phyloP scores from a whole-genome alignment of 2,329 filamentous ascomycete species.

The Arthrobotrys sinensis region DNA sequence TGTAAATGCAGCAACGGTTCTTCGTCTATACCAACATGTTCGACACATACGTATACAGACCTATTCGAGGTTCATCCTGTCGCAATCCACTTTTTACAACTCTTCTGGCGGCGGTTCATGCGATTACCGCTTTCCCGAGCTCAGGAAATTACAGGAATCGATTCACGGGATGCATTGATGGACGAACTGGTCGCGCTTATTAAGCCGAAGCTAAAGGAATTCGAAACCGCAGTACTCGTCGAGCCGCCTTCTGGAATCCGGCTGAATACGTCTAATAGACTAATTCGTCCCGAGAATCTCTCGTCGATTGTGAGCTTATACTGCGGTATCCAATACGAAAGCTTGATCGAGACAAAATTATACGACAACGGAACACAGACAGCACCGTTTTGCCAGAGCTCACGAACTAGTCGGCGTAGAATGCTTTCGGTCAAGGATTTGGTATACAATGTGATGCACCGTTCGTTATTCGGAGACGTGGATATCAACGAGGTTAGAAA shows the following conservation, averaged over 20 bases:
- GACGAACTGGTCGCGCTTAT: slow-evolving; percentile 48
- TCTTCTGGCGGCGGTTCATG: slow-evolving; percentile 46
- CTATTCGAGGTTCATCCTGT: slow-evolving; percentile 42
- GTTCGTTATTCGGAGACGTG: slow-evolving; percentile 31
- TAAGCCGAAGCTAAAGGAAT: slow-evolving; percentile 39
- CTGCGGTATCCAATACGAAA: slow-evolving; percentile 41
- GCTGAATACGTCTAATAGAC: slow-evolving; percentile 41
- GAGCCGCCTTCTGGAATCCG: slow-evolving; percentile 8
- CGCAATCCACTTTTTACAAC: slow-evolving; percentile 33
- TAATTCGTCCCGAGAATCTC: slow-evolving; percentile 39
- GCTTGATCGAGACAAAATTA: slow-evolving; percentile 33
- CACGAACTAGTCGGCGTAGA: slow-evolving; percentile 39
- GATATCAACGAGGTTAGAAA: slow-evolving; percentile 41
- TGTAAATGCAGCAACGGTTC: slow-evolving; percentile 40
- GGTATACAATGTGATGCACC: slow-evolving; percentile 51
- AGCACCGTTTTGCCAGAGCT: slow-evolving; percentile 24
- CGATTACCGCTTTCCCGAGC: slow-evolving; percentile 11
- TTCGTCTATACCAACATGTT: slow-evolving; percentile 2
- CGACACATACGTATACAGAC: slow-evolving; percentile 29
- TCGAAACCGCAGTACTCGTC: slow-evolving; percentile 30
- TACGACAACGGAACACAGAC: slow-evolving; percentile 37
- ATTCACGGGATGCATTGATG: slow-evolving; percentile 42
- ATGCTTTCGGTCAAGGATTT: slow-evolving; percentile 52
- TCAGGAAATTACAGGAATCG: neutral
- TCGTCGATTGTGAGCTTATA: slow-evolving; percentile 26